A percentile compares a stretch with the other conserved stretches of the same genome.
Conservation (phyloP, 179 eudicot species). For the Heliamphora pulchella region DNA sequence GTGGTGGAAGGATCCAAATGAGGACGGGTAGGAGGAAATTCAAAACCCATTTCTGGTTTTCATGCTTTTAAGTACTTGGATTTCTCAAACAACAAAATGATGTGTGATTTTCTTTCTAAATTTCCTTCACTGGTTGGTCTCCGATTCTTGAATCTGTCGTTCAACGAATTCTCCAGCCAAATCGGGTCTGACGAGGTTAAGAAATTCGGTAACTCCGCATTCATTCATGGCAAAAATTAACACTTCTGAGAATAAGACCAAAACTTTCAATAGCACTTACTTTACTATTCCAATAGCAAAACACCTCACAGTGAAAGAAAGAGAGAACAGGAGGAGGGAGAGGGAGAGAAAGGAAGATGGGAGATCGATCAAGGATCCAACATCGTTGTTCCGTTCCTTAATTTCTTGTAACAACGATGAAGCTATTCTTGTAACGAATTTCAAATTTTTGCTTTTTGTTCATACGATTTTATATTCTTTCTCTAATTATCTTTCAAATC, state of each 20-base stretch:
- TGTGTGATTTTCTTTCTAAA: constrained; percentile 59
- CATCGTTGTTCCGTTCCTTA: too few relatives aligned
- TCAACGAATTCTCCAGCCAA: constrained; percentile 58
- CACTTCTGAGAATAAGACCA: neutral
- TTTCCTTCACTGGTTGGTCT: constrained; percentile 45
- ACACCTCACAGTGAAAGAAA: too few relatives aligned
- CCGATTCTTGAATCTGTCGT: constrained; percentile 62
- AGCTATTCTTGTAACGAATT: too few relatives aligned
- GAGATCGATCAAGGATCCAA: too few relatives aligned
- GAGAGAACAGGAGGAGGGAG: too few relatives aligned
- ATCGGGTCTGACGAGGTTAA: constrained; percentile 13
- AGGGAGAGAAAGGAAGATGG: too few relatives aligned
- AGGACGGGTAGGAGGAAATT: constrained; percentile 16
- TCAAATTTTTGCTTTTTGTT: too few relatives aligned
- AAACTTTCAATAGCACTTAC: neutral
- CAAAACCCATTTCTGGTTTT: constrained; percentile 39
- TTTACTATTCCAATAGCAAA: too few relatives aligned
- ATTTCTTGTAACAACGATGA: too few relatives aligned
- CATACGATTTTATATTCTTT: too few relatives aligned
- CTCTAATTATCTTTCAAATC: too few relatives aligned
- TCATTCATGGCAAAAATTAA: constrained; percentile 47
- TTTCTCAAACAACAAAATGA: constrained; percentile 49
- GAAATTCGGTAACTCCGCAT: constrained; percentile 53
- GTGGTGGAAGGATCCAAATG: too few relatives aligned
- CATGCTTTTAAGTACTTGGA: constrained; percentile 40